Evolutionary conservation across 2,329 filamentous ascomycete species (phyloP).

Genomic region (Didymella glomerata): DNA sequence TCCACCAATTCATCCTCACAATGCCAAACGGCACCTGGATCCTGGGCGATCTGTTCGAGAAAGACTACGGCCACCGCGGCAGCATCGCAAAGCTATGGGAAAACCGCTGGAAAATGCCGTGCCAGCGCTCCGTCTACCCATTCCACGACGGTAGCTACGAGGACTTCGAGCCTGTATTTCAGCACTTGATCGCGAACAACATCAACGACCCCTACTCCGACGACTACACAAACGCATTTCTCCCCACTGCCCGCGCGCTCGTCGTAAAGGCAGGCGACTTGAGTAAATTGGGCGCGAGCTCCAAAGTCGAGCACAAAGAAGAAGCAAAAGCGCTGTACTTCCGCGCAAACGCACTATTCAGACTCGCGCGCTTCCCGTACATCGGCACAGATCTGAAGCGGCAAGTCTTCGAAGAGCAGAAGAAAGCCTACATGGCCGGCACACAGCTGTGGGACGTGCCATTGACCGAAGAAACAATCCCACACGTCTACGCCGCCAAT

Average conservation of each 20-base stretch:
- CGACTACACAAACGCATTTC: constrained; percentile 69
- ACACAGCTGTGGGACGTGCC: constrained; percentile 57
- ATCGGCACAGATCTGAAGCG: constrained; percentile 61
- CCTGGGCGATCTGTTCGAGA: constrained; percentile 48
- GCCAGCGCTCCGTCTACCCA: constrained; percentile 65
- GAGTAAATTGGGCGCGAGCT: constrained; percentile 12
- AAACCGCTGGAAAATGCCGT: constrained; percentile 47
- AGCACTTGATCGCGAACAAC: constrained; percentile 55
- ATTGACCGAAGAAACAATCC: constrained; percentile 67
- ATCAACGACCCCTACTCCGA: constrained; percentile 71
- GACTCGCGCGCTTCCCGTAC: constrained; percentile 74
- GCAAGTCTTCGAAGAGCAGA: constrained; percentile 71
- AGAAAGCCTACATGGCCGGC: constrained; percentile 68
- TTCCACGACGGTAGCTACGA: constrained; percentile 75
- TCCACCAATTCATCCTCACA: neutral
- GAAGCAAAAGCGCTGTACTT: constrained; percentile 69
- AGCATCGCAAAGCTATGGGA: constrained; percentile 47
- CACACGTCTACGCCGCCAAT: constrained; percentile 61
- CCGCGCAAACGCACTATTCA: constrained; percentile 75
- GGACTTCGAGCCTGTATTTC: constrained; percentile 71
- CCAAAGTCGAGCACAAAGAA: constrained; percentile 56
- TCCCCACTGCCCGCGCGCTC: constrained; percentile 67
- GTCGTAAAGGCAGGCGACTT: constrained; percentile 61
- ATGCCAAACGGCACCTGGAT: constrained; percentile 47
- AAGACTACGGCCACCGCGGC: constrained; percentile 49